Percentiles rank a stretch among this genome's conserved stretches.
These are phyloP conservation scores for Ascocoryne sarcoides DNA, from an alignment of 2,329 filamentous ascomycete genomes.

Conservation along the genomic window DNA sequence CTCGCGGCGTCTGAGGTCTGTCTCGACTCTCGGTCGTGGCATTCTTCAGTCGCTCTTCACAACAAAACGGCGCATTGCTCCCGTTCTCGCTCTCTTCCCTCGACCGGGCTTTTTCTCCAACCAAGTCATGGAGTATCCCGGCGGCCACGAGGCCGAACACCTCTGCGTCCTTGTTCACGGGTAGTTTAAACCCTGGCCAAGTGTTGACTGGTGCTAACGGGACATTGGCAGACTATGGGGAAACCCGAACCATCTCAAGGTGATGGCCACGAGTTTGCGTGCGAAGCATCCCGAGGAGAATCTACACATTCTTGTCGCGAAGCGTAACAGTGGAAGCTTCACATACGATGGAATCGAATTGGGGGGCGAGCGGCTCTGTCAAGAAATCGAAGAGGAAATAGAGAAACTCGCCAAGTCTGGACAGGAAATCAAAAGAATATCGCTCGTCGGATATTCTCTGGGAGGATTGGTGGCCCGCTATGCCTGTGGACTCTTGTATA, in stretches of 20 bases:
- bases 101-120: slow-evolving; percentile 30
- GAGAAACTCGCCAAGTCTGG: slow-evolving; percentile 50
- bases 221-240: slow-evolving; percentile 72
- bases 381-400: slow-evolving; percentile 58
- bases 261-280: slow-evolving; percentile 57
- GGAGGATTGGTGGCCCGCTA: slow-evolving; percentile 83
- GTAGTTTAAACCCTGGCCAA: too few species aligned
- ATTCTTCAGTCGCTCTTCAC: background rate
- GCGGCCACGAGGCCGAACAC: slow-evolving; percentile 51
- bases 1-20: background rate
- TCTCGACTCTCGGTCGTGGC: slow-evolving; percentile 1
- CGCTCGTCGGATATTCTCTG: slow-evolving; percentile 81
- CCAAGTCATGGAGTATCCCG: slow-evolving; percentile 38
- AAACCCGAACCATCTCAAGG: slow-evolving; percentile 63
- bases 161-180: slow-evolving; percentile 72
- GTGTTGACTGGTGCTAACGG: too few species aligned
- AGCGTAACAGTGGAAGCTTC: slow-evolving; percentile 64
- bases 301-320: slow-evolving; percentile 62
- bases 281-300: slow-evolving; percentile 51
- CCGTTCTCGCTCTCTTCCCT: slow-evolving; percentile 29
- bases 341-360: slow-evolving; percentile 63
- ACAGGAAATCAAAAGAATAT: slow-evolving; percentile 69
- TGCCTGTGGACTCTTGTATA: slow-evolving; percentile 73
- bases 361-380: slow-evolving; percentile 57
- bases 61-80: slow-evolving; percentile 19